Evolutionary conservation across 1,139 yeast species (phyloP), one percentile per base, ranked within the genome.

Genomic region (Yamadazyma sp.): DNA sequence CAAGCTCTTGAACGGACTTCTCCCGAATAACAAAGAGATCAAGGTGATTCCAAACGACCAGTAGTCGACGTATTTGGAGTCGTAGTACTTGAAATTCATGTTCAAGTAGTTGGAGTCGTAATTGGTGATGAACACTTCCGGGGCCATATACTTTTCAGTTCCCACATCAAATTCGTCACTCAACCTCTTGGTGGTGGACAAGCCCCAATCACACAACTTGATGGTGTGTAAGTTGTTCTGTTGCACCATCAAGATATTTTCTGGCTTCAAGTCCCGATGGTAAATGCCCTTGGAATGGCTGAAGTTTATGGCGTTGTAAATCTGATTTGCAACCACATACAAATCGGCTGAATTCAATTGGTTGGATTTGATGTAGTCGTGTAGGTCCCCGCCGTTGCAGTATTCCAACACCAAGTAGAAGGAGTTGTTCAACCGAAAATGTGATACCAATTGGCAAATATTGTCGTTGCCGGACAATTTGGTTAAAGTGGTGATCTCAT

Each of bases 111-210:
- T 3, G 3, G 28, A 28, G 16, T 51, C 52, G 34, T 41, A 43
- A 40, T 45, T 43, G 29, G 45, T 40, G 31, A 46, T 41, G 57
- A 62, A 43, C 61, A 66, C 51, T 47, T 76, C 82, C 1, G 82
- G 82, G 0, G 82, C 78, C 80, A 76, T 75, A 50, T 75, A 76
- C 52, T 73, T 74, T 47, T 76, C 80, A 6, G 80, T 74, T 28
- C 82, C 82, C 31, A 76, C 76, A 46, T 71, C 67, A 51, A 71
- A 74, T 42, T 75, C 79, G 28, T 54, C 47, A 45, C 63, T 69
- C 34, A 53, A 51, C 31, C 65, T 46, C 14, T 48, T 46, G 35
- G 57, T 56, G 2, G 80, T 73, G 21, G 80, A 67, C 43, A 76
- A 64, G 4, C 82, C 82, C 80, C 80, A 76, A 56, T 76, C 81